Percentiles rank a stretch among this genome's conserved stretches.
phyloP scores from a whole-genome alignment of 2,329 filamentous ascomycete genomes.

The Onygena corvina region DNA sequence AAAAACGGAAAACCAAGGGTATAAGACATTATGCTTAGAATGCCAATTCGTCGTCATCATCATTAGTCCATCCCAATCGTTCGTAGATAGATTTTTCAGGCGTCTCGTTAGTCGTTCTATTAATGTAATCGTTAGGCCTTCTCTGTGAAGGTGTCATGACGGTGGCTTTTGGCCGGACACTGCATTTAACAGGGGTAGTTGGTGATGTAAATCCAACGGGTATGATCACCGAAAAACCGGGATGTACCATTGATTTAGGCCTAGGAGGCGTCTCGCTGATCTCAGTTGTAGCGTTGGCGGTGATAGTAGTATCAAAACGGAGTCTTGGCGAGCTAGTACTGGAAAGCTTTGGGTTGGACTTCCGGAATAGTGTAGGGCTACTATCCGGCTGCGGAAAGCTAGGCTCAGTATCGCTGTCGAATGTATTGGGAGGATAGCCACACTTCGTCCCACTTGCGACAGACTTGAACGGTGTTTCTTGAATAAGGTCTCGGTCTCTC shows the following conservation, averaged over 20 bases:
- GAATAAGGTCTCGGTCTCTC: background rate
- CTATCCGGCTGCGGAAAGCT: background rate
- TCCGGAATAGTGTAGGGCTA: constrained; percentile 9
- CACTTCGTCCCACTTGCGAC: background rate
- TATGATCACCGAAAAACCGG: background rate
- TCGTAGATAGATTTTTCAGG: constrained; percentile 34
- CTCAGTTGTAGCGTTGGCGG: background rate
- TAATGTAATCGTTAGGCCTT: background rate
- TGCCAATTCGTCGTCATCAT: constrained; percentile 21
- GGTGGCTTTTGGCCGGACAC: background rate
- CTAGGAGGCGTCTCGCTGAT: background rate
- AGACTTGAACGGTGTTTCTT: constrained; percentile 32
- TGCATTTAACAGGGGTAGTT: background rate
- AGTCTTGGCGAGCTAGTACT: background rate
- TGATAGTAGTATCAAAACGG: background rate
- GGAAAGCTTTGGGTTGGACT: background rate
- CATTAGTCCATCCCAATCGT: constrained; percentile 34
- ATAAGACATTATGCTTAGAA: constrained; percentile 11
- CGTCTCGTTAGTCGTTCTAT: constrained; percentile 14
- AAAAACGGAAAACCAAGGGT: constrained; percentile 7
- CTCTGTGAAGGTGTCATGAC: background rate
- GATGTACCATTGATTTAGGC: background rate
- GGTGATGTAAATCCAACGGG: background rate
- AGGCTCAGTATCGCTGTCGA: constrained; percentile 4
- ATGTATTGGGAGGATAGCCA: background rate